Evolutionary conservation across 2,329 filamentous ascomycete species (phyloP).

Genomic region (Chaetothyriales sp.): DNA sequence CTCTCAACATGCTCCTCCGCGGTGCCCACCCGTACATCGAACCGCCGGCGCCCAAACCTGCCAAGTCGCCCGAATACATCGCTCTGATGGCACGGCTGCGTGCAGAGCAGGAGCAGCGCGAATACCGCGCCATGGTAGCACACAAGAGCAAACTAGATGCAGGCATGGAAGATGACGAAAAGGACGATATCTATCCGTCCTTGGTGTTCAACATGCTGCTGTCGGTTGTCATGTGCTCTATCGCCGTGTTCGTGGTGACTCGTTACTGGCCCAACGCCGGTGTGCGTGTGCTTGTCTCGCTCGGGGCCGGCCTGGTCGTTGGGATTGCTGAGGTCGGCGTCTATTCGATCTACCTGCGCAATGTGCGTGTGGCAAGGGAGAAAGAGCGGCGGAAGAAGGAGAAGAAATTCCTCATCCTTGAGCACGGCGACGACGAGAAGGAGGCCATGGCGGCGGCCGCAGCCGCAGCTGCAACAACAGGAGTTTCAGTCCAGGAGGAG

Average conservation of each 20-base stretch:
- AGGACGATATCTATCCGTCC: constrained; percentile 28
- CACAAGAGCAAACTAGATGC: constrained; percentile 33
- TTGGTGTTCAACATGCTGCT: constrained; percentile 82
- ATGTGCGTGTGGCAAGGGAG: constrained; percentile 25
- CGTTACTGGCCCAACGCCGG: constrained; percentile 16
- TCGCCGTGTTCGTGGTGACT: constrained; percentile 30
- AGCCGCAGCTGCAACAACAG: background rate
- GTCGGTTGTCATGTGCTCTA: constrained; percentile 57
- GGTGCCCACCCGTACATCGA: constrained; percentile 59
- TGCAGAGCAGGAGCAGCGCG: constrained; percentile 62
- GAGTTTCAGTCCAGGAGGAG: constrained; percentile 18
- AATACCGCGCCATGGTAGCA: constrained; percentile 58
- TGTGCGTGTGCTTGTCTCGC: constrained; percentile 25
- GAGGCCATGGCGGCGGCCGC: background rate
- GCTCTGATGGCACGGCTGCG: constrained; percentile 75
- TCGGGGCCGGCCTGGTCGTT: constrained; percentile 28
- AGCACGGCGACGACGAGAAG: constrained; percentile 10
- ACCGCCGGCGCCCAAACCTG: constrained; percentile 65
- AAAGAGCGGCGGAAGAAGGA: constrained; percentile 26
- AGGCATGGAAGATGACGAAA: constrained; percentile 24
- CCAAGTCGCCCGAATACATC: constrained; percentile 70
- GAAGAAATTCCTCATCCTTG: constrained; percentile 23
- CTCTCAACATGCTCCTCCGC: constrained; percentile 55
- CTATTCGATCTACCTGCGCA: constrained; percentile 32
- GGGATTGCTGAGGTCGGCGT: constrained; percentile 33